These are phyloP conservation scores for Leccinum subtestaceum DNA, from an alignment of 768 basidiomycete genomes.

Conservation along the genomic window DNA sequence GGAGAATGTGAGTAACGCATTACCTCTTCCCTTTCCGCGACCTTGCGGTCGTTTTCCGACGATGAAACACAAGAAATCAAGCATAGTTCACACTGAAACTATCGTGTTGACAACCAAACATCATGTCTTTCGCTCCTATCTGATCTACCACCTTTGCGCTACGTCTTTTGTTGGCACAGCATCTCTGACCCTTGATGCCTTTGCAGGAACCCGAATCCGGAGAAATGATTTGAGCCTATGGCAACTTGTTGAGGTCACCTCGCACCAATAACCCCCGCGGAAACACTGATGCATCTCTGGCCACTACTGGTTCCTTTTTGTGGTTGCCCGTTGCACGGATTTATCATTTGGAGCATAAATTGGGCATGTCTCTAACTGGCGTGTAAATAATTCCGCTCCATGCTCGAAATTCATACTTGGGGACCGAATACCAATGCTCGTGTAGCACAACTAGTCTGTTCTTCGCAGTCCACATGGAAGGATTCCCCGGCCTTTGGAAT, in stretches of 20 bases:
- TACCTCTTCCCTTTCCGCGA: slow-evolving; percentile 41
- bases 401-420: background rate
- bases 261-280: background rate
- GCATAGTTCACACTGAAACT: slow-evolving; percentile 99
- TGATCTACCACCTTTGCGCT: slow-evolving; percentile 46
- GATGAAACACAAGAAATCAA: slow-evolving; percentile 40
- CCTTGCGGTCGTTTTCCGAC: background rate
- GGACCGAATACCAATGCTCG: background rate
- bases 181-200: slow-evolving; percentile 6
- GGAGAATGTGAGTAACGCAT: slow-evolving; percentile 82
- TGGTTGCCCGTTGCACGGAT: background rate
- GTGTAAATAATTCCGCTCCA: background rate
- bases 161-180: background rate
- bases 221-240: background rate
- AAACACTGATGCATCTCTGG: background rate
- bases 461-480: background rate
- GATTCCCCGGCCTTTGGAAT: background rate
- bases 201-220: slow-evolving; percentile 19
- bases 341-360: background rate
- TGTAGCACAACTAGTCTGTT: background rate
- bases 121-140: slow-evolving; percentile 99
- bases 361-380: background rate
- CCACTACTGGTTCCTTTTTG: background rate
- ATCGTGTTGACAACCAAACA: slow-evolving; percentile 79
- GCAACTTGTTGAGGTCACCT: background rate